Percentiles rank a stretch among this genome's conserved stretches.
These are phyloP conservation scores for Eucalyptus urophylla DNA, from an alignment of 345 rosid species.

Conservation along the genomic window DNA sequence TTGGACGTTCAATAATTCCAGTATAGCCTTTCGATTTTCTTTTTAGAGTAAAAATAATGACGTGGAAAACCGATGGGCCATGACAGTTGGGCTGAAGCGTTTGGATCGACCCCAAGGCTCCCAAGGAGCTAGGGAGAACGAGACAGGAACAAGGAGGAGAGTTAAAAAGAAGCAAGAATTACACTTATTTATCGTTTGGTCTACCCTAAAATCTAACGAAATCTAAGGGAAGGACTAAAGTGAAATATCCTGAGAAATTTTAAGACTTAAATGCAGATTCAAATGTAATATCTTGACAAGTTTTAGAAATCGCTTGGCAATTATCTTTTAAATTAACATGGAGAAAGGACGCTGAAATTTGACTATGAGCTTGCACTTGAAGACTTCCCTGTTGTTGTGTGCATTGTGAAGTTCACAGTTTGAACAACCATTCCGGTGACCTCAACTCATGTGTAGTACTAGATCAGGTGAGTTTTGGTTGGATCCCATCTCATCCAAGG, in stretches of 20 bases:
- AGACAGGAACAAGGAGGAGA: neutral
- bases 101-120: neutral
- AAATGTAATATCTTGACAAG: neutral
- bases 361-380: neutral
- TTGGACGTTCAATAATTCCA: too few relatives aligned
- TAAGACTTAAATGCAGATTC: neutral
- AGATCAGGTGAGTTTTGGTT: neutral
- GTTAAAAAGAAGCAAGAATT: neutral
- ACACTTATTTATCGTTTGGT: neutral
- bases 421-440: neutral
- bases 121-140: neutral
- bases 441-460: neutral
- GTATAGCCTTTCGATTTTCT: neutral
- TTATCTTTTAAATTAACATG: neutral
- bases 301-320: fast-evolving
- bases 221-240: neutral
- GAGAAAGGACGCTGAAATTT: neutral
- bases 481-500: neutral
- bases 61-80: neutral
- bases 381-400: neutral
- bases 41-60: neutral
- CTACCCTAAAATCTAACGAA: neutral
- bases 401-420: neutral
- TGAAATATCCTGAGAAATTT: neutral
- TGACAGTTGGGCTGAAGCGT: neutral